Base-by-base conservation (phyloP, 352 stramenopile species). In the Globisporangium recalcitrans region DNA sequence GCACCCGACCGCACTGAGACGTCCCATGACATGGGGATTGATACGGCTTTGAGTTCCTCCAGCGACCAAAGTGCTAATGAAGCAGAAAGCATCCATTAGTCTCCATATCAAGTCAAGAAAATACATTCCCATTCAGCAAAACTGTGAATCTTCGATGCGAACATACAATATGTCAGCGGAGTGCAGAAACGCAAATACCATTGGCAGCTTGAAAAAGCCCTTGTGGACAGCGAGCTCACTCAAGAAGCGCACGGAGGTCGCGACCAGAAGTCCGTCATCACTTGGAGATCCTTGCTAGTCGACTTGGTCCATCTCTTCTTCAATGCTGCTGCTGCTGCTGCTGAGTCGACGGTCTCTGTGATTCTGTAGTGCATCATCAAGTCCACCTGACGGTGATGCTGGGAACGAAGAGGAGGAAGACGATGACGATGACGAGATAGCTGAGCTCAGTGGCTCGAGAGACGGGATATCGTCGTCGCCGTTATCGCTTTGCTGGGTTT, bases 241-340 rank as follows among this genome's bases (percentile, higher is more conserved):
- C 19, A 56, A 24, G 8, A 9, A 36, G 24, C 8, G 2, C 16
- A 32, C 26, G 13, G 13, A 16, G 49, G 2, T 56, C 1, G 9
- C 3, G 8, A 19, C 22, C 16, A 22, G 27, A 42, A 42, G 7
- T 13, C 4, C 13, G 34, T 19, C 34, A 42, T 42, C 34, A 13
- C 9, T 21, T 16, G 29, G 19, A 16, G 3, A 44, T 7, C 16
- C 6, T 46, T 46, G 58, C 34, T 59, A 91, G 57, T 91, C 82
- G 34, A 91, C 69, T 60, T 80, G 72, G 29, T 91, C 78, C 71
- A 91, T 71, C 24, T 86, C 82, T 64, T 88, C 79, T 31, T 80
- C 69, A 38, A 79, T 70, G 58, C 71, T 81, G 56, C 71, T 75
- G 47, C 52, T 69, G 16, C 52, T 57, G 29, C 48, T 65, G 63